Evolutionary conservation across 106 monocot species (phyloP), one percentile per base, ranked within the genome.

Genomic region (Iris macrosiphon): DNA sequence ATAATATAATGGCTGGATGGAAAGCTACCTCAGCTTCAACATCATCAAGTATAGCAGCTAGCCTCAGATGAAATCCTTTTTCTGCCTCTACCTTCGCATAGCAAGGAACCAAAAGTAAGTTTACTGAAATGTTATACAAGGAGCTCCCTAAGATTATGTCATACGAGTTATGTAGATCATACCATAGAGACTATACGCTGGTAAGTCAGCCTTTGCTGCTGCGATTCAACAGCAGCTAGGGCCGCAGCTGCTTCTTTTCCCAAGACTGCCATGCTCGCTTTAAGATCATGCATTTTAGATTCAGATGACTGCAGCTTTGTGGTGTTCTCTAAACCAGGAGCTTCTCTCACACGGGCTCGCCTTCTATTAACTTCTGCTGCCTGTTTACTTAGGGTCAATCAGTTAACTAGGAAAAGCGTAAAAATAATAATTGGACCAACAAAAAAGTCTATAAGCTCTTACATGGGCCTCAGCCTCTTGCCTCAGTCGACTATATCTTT

Each of bases 231-330:
- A 40, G 90, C 71, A 68, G 85, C 73, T 55, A 96, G 75, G 60
- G 96, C 96, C 37, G 74, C 62, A 61, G 86, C 85, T 9, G 96
- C 96, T 72, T 96, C 96, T 77, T 96, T 96, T 75, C 96, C 96
- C 44, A 96, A 69, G 30, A 96, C 72, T 25, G 86, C 85, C 96
- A 96, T 96, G 62, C 73, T 96, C 64, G 96, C 71, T 68, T 87
- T 96, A 18, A 74, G 74, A 51, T 96, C 90, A 6, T 64, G 70
- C 90, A 96, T 82, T 75, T 83, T 96, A 49, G 90, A 31, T 67
- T 96, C 96, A 29, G 90, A 76, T 30, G 71, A 26, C 41, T 96
- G 96, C 35, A 96, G 71, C 60, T 90, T 90, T 49, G 83, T 30
- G 54, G 77, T 87, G 47, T 87, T 75, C 47, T 96, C 96, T 17